Evolutionary conservation across 345 rosid species (phyloP), one percentile per base, ranked within the genome.

Genomic region (Eucalyptus microcorys): DNA sequence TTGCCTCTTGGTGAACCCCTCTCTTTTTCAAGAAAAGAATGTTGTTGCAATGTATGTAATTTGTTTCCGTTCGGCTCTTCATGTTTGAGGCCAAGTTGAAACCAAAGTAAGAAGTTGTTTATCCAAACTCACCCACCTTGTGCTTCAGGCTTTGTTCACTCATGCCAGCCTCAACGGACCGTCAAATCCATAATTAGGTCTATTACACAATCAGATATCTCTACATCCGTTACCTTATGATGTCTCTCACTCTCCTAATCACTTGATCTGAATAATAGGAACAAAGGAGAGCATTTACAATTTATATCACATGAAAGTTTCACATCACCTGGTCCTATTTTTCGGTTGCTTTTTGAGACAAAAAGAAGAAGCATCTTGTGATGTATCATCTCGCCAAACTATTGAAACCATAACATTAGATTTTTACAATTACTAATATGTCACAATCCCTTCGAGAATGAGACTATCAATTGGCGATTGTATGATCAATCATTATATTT

Each of bases 141-240:
- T 66, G 40, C 79, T 32, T 66, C 2, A 21, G 3, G 80, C 80
- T 68, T 68, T 68, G 42, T 8, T 68, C 24, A 32, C 80, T 68
- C 22, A 19, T 10, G 42, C 7, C 2, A 4, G 2, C 43, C 24
- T 68, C 22, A 5, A 68, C 3, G 10, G 76, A n/a, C 37, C 21
- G 1, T 64, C 24, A 68, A 2, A 68, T 32, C 10, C 42, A 32
- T 9, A 4, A 68, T 68, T 1, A 2, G 0, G 6, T 66, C 42
- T 16, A 32, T 66, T 32, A 32, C 76, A 8, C 5, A 16, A 32
- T 66, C 4, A 66, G 13, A 16, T 68, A 32, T 32, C 7, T 68
- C 42, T 21, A 16, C 9, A 57, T 19, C 42, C 80, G 3, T 68
- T 34, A 17, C 37, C 11, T 37, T 19, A 17, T 68, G 10, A 19